Percentiles rank a stretch among this genome's conserved stretches.
Evolutionary conservation across 352 stramenopile species (phyloP).

Genomic region (Phytophthora podocarpi): DNA sequence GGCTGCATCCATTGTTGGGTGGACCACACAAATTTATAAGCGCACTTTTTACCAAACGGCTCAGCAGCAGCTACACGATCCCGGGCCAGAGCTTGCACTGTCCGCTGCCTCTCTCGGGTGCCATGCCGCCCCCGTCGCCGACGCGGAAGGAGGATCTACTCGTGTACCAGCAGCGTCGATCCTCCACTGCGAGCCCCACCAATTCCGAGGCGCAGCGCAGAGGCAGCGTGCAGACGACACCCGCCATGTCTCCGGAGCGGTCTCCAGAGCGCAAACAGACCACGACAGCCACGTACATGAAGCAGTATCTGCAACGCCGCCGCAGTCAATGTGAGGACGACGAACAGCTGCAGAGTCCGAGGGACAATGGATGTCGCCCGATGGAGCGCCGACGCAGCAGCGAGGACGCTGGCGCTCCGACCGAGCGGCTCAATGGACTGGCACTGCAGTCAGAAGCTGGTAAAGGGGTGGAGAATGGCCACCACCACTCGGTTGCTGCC

Average conservation of each 20-base stretch:
- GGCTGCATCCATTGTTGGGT: no score
- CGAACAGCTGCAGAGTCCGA: not conserved
- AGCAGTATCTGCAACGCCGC: conserved; percentile 10
- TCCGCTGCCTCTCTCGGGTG: conserved; percentile 10
- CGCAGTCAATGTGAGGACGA: conserved; percentile 6
- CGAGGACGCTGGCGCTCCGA: not conserved
- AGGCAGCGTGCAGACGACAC: not conserved
- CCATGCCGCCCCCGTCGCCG: conserved; percentile 26
- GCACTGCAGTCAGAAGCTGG: not conserved
- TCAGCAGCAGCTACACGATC: conserved; percentile 1
- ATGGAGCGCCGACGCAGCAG: conserved; percentile 8
- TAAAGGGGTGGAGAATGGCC: not conserved
- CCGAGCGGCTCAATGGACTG: not conserved
- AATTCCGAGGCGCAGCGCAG: conserved; percentile 8
- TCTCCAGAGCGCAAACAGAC: conserved; percentile 1
- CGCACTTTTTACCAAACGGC: no score
- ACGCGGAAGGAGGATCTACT: conserved; percentile 37
- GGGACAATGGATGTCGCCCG: not conserved
- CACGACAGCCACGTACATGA: conserved; percentile 18
- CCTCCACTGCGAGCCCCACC: conserved; percentile 2
- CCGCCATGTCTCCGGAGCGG: no score
- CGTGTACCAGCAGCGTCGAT: conserved; percentile 21
- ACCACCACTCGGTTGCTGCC: not conserved
- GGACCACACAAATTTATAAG: not conserved
- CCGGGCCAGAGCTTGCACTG: conserved; percentile 23